A percentile compares a stretch with the other conserved stretches of the same genome.
phyloP scores from a whole-genome alignment of 2,329 filamentous ascomycete species.

The Aciculosporium take region DNA sequence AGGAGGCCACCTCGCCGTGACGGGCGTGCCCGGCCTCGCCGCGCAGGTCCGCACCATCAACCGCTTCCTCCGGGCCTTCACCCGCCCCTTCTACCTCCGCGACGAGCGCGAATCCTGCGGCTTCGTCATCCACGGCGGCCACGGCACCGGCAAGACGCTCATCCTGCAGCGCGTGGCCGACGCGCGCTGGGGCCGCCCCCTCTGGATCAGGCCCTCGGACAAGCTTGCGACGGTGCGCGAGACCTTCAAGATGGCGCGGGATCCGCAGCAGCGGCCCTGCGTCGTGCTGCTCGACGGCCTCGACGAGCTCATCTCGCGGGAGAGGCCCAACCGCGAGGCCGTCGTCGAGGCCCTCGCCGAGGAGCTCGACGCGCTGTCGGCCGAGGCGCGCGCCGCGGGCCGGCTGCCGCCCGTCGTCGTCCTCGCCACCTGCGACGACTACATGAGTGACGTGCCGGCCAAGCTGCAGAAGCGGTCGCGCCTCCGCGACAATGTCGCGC shows the following conservation, averaged over 20 bases:
- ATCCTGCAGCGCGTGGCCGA: constrained; percentile 54
- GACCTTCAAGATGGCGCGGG: constrained; percentile 53
- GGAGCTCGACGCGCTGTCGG: constrained; percentile 41
- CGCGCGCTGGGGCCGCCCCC: constrained; percentile 56
- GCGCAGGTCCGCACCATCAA: constrained; percentile 54
- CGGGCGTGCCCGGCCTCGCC: constrained; percentile 53
- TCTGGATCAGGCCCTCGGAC: constrained; percentile 41
- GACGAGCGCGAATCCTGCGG: constrained; percentile 32
- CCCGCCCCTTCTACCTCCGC: constrained; percentile 18
- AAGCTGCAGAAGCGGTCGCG: constrained; percentile 50
- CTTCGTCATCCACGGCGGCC: constrained; percentile 65
- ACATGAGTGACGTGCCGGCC: constrained; percentile 56
- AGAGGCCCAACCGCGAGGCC: constrained; percentile 33
- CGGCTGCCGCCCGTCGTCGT: constrained; percentile 49
- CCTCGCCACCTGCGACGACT: constrained; percentile 57
- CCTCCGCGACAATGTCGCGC: constrained; percentile 52
- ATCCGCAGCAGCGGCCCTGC: constrained; percentile 56
- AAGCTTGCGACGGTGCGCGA: constrained; percentile 48
- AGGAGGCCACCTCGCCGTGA: constrained; percentile 27
- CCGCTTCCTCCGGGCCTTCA: constrained; percentile 44
- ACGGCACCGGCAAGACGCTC: constrained; percentile 72
- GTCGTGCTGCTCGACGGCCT: constrained; percentile 69
- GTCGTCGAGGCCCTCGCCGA: constrained; percentile 37
- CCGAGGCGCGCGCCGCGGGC: constrained; percentile 20
- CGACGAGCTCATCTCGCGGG: constrained; percentile 52